Evolutionary conservation across 495 filamentous ascomycete species (phyloP).

Genomic region (Neurospora cerealis): DNA sequence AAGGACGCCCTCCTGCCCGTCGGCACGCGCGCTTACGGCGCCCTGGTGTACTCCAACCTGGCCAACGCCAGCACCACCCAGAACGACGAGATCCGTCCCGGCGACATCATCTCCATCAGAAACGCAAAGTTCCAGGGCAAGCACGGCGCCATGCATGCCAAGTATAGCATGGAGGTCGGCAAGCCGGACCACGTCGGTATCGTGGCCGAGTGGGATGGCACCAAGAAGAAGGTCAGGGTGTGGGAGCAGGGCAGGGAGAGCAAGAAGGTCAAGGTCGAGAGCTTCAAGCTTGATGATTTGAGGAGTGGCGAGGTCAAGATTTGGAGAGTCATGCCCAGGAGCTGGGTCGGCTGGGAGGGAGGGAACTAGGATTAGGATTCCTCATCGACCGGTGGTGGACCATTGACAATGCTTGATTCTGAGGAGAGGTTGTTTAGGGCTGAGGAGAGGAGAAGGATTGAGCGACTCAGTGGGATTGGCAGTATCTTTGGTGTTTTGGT

Average conservation of each 20-base stretch:
- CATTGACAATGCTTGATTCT: neutral
- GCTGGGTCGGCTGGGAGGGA: constrained; percentile 80
- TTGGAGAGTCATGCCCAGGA: constrained; percentile 87
- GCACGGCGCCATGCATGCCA: constrained; percentile 86
- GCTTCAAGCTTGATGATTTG: constrained; percentile 85
- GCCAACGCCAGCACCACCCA: constrained; percentile 85
- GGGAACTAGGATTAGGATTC: neutral
- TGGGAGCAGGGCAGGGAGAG: constrained; percentile 95
- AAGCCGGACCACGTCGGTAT: constrained; percentile 88
- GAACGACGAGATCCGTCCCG: constrained; percentile 88
- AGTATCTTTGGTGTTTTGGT: neutral
- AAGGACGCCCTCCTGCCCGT: constrained; percentile 68
- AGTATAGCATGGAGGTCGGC: constrained; percentile 83
- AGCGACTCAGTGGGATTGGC: neutral
- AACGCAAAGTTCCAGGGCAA: constrained; percentile 96
- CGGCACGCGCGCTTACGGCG: constrained; percentile 80
- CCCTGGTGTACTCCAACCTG: constrained; percentile 84
- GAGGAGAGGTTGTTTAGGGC: neutral
- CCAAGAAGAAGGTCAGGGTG: constrained; percentile 91
- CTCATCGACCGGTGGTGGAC: neutral
- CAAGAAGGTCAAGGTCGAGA: constrained; percentile 89
- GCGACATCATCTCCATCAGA: constrained; percentile 87
- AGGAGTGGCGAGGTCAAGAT: constrained; percentile 93
- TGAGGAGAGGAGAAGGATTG: neutral
- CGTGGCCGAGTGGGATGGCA: constrained; percentile 98